phyloP scores from a whole-genome alignment of 1,284 basidiomycete species.

The Stereum hirsutum region DNA sequence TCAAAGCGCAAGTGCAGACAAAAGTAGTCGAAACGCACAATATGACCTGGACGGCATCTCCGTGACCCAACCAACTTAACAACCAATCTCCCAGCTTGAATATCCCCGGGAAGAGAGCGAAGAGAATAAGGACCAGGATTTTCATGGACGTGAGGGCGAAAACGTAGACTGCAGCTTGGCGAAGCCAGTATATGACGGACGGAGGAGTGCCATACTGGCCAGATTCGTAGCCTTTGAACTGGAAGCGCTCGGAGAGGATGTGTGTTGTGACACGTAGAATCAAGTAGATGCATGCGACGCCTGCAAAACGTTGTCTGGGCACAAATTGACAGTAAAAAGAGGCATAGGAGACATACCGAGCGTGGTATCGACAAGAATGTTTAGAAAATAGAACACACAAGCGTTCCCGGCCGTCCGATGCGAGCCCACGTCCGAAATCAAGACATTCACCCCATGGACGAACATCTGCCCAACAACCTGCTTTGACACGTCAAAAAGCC shows the following conservation, averaged over 20 bases:
- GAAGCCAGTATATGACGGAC: constrained; percentile 62
- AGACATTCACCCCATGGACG: constrained; percentile 81
- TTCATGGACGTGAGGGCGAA: constrained; percentile 87
- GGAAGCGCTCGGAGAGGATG: constrained; percentile 55
- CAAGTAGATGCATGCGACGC: constrained; percentile 80
- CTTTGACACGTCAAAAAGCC: constrained; percentile 86
- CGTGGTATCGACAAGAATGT: constrained; percentile 92
- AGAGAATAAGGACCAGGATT: constrained; percentile 68
- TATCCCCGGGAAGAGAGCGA: constrained; percentile 65
- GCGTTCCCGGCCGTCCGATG: constrained; percentile 68
- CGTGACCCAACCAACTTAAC: constrained; percentile 69
- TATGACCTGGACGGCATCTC: constrained; percentile 67
- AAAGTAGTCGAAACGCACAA: too few relatives aligned
- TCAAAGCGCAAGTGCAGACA: constrained; percentile 26
- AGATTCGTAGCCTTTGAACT: constrained; percentile 73
- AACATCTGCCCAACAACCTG: constrained; percentile 90
- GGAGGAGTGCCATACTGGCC: constrained; percentile 86
- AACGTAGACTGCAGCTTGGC: constrained; percentile 85
- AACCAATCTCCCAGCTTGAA: constrained; percentile 76
- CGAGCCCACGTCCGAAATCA: constrained; percentile 69
- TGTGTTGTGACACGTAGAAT: constrained; percentile 65
- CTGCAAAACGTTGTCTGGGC: constrained; percentile 35
- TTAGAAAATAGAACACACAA: constrained; percentile 89
- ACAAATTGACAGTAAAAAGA: constrained; percentile 3
- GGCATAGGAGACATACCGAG: constrained; percentile 46